phyloP scores from a whole-genome alignment of 345 rosid genomes.

The Aquilaria yunnanensis region DNA sequence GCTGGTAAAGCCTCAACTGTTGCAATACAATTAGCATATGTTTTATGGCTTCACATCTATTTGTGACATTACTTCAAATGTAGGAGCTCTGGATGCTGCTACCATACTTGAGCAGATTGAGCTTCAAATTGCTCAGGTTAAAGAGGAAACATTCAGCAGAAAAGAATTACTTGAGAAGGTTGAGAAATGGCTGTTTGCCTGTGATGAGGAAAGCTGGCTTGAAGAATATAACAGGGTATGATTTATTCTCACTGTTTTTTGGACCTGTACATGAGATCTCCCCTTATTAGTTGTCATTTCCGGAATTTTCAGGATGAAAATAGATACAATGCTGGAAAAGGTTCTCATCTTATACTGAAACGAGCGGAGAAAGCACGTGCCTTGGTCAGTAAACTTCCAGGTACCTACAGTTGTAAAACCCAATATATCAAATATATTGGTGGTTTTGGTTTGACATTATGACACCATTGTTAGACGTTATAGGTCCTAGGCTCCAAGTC shows the following conservation, averaged over 20 bases:
- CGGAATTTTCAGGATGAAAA: conserved; percentile 62
- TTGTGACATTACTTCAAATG: conserved; percentile 6
- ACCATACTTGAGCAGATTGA: conserved; percentile 73
- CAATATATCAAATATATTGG: too few relatives aligned
- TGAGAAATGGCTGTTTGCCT: conserved; percentile 91
- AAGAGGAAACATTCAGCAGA: conserved; percentile 89
- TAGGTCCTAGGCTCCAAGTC: too few relatives aligned
- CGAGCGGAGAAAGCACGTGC: conserved; percentile 95
- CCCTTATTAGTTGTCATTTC: conserved; percentile 10
- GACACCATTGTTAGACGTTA: too few relatives aligned
- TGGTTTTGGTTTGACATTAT: too few relatives aligned
- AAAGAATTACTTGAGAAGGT: conserved; percentile 91
- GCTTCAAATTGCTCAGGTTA: conserved; percentile 68
- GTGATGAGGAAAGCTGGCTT: conserved; percentile 98
- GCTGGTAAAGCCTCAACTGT: conserved; percentile 41
- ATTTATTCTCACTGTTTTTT: background rate
- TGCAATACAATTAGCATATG: too few relatives aligned
- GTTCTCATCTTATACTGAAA: conserved; percentile 84
- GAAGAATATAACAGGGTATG: conserved; percentile 92
- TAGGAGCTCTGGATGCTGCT: conserved; percentile 66
- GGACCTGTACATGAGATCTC: background rate
- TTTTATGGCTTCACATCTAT: background rate
- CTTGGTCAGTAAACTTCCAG: conserved; percentile 79
- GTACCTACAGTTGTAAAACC: conserved; percentile 19
- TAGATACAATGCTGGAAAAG: conserved; percentile 87